Base-by-base conservation (phyloP, 1,284 basidiomycete genomes). In the Singerocomus inundabilis region DNA sequence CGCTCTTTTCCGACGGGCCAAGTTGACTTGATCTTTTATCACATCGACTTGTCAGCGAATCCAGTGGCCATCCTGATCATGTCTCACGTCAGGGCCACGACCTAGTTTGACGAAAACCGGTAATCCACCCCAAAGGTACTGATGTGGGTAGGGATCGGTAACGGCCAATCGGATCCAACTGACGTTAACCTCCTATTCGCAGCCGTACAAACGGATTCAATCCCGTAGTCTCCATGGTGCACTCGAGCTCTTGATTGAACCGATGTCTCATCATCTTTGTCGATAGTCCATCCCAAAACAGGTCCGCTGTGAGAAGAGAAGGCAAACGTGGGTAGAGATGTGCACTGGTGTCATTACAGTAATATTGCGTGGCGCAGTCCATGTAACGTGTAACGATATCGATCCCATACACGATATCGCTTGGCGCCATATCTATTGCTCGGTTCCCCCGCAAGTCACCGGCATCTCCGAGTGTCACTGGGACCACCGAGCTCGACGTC, bases 241-340 rank as follows among this genome's bases (percentile, higher is more conserved):
- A 10, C 30, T 10, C 6, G 25, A 53, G 30, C 32, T 34, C 25
- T 15, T 15, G 16, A 12, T 30, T 42, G 10, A 6, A 28, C 31
- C 9, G 41, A 41, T 28, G 30, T 37, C 31, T 26, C 34, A 36
- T 53, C 30, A 37, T 38, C 45, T 30, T 30, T 30, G 37, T 52
- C 39, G 39, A 38, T 31, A 24, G 35, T 44, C 21, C 31, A 26
- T 33, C 18, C 36, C 15, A 25, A 57, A 38, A 35, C 28, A 35
- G 33, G 29, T 30, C 32, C 29, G 34, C 35, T 29, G 21, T 58
- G 38, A 26, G 46, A 58, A 60, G 54, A 28, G 54, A 56, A 48
- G 50, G 50, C 46, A 46, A 57, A 61, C 47, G 58, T 60, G 56
- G 58, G 58, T 60, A 21, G 42, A 45, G 32, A 38, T 39, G 35